Evolutionary conservation across 768 basidiomycete genomes (phyloP), one percentile per base, ranked within the genome.

Genomic region (Exsudoporus frostii): DNA sequence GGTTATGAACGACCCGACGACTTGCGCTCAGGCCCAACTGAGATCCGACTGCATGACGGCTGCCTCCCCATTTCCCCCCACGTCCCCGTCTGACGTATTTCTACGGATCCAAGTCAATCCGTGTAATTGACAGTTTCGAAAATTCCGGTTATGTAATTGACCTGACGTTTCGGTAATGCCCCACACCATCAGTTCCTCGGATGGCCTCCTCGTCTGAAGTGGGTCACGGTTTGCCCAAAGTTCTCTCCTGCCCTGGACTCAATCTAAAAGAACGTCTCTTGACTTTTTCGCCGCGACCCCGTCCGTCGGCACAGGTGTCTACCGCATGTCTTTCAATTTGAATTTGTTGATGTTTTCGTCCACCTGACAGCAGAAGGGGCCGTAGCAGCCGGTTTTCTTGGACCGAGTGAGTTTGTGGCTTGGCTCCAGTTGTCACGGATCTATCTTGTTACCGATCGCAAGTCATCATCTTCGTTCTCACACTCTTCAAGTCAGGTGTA

Each of bases 11-110:
- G 11, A 36, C 53, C n/a, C 14, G 39, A 44, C 11, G 4, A n/a
- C n/a, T n/a, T n/a, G n/a, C n/a, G 19, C 33, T 45, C 34, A 50
- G 39, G 24, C 48, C n/a, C n/a, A 42, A 40, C 37, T 51, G 52
- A 61, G 59, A 58, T 61, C 58, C 51, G 55, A 19, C 20, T 52
- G 49, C 44, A 57, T 51, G 24, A 19, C 47, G 30, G n/a, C 41
- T 45, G 36, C 45, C 20, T 54, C n/a, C n/a, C n/a, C n/a, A n/a
- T n/a, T n/a, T 11, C 25, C 25, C 44, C 27, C 19, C 25, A 13
- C 25, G 14, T 6, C 48, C 32, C 10, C 41, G 22, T 39, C 38
- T 37, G 39, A 8, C 17, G 11, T 24, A 19, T 25, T 39, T n/a
- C 44, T 11, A 20, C 24, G 10, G 19, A 41, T 11, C 42, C 39